These are phyloP conservation scores for Jimgerdemannia flammicorona DNA, from an alignment of 192 early-diverging fungal genomes.

Conservation along the genomic window DNA sequence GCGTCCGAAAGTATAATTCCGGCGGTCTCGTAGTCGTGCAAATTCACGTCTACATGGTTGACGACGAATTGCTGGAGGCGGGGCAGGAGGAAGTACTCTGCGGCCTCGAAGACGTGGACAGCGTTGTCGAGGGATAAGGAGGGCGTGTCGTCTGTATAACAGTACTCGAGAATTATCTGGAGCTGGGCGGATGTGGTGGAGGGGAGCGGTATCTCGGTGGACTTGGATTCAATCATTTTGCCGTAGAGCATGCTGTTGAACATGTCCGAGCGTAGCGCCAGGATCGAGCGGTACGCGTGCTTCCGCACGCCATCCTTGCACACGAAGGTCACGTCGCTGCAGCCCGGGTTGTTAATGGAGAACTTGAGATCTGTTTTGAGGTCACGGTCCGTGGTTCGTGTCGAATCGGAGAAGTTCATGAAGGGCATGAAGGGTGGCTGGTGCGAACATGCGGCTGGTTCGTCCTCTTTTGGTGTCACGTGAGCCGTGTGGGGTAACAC, in stretches of 20 bases:
- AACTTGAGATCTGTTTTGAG: not conserved
- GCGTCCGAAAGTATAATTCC: not conserved
- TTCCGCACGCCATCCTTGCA: not conserved
- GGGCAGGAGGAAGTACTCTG: not conserved
- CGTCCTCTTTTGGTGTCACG: too few species aligned
- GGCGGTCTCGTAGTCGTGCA: not conserved
- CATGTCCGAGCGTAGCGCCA: not conserved
- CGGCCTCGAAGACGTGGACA: not conserved
- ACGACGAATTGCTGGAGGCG: not conserved
- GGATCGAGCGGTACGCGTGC: not conserved
- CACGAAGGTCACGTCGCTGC: not conserved
- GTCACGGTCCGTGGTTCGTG: not conserved
- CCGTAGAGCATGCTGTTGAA: not conserved
- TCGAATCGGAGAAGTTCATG: not conserved
- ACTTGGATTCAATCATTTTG: not conserved
- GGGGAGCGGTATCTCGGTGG: not conserved
- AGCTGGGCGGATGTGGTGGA: not conserved
- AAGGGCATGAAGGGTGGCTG: not conserved
- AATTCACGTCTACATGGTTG: not conserved
- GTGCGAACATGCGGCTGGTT: too few species aligned
- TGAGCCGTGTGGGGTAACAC: too few species aligned
- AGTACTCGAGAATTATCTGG: not conserved
- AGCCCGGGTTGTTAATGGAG: not conserved
- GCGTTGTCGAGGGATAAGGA: not conserved
- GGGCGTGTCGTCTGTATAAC: not conserved